A percentile compares a stretch with the other conserved stretches of the same genome.
phyloP scores from a whole-genome alignment of 2,329 filamentous ascomycete species.

The Xylariales sp. region DNA sequence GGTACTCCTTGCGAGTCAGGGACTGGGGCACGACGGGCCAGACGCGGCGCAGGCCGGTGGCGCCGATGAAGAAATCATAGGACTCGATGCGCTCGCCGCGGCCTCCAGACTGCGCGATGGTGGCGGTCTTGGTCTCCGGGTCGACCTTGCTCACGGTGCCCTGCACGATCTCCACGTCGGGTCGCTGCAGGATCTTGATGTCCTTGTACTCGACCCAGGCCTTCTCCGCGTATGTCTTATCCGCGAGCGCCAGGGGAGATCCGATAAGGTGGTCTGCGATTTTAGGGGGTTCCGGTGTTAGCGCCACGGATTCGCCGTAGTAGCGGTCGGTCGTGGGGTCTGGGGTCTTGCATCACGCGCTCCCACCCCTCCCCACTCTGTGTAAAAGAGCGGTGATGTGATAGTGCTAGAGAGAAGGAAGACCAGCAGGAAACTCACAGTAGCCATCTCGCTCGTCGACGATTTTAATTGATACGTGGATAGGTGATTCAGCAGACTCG shows the following conservation, averaged over 20 bases:
- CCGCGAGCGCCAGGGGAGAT: conserved; percentile 66
- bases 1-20: conserved; percentile 55
- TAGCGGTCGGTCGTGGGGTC: too few relatives aligned
- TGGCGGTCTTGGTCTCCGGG: conserved; percentile 52
- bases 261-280: conserved; percentile 79
- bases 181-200: conserved; percentile 60
- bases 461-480: conserved; percentile 65
- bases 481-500: conserved; percentile 38
- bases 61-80: conserved; percentile 75
- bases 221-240: conserved; percentile 57
- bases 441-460: conserved; percentile 81
- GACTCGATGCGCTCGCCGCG: conserved; percentile 35
- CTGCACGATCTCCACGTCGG: conserved; percentile 60
- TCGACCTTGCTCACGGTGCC: conserved; percentile 61
- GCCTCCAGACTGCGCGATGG: conserved; percentile 44
- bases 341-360: too few relatives aligned
- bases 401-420: too few relatives aligned
- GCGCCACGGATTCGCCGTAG: too few relatives aligned
- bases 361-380: too few relatives aligned
- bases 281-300: not conserved
- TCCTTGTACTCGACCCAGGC: conserved; percentile 68
- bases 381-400: too few relatives aligned
- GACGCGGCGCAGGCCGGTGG: conserved; percentile 63
- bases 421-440: conserved; percentile 59
- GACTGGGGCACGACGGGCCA: conserved; percentile 73